Conservation (phyloP, 768 basidiomycete species). For the Mycena floridula region DNA sequence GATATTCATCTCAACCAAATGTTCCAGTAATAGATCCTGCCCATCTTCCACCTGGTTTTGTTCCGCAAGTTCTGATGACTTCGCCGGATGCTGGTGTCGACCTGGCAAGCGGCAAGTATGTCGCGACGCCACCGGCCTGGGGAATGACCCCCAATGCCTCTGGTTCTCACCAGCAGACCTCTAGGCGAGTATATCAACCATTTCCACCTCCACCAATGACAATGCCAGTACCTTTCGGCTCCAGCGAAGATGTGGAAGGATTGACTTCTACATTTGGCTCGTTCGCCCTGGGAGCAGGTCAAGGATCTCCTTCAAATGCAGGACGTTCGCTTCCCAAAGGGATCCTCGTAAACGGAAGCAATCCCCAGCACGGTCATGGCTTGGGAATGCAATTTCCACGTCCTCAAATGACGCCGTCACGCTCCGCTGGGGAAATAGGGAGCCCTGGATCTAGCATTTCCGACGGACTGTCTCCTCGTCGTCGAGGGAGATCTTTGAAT, state of each 20-base stretch:
- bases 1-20: neutral
- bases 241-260: neutral
- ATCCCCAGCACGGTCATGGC: neutral
- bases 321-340: neutral
- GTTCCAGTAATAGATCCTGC: neutral
- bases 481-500: neutral
- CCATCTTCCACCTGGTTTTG: neutral
- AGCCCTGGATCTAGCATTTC: neutral
- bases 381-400: neutral
- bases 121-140: neutral
- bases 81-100: neutral
- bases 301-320: too few relatives aligned
- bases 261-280: neutral
- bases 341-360: neutral
- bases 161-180: neutral
- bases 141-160: neutral
- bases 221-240: neutral
- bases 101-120: neutral
- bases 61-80: neutral
- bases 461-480: neutral
- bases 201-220: neutral
- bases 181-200: neutral
- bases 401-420: neutral
- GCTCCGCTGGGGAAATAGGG: neutral
- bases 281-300: neutral